Evolutionary conservation across 805 yeast genomes (phyloP).

Genomic region (Sungouiella blattae): DNA sequence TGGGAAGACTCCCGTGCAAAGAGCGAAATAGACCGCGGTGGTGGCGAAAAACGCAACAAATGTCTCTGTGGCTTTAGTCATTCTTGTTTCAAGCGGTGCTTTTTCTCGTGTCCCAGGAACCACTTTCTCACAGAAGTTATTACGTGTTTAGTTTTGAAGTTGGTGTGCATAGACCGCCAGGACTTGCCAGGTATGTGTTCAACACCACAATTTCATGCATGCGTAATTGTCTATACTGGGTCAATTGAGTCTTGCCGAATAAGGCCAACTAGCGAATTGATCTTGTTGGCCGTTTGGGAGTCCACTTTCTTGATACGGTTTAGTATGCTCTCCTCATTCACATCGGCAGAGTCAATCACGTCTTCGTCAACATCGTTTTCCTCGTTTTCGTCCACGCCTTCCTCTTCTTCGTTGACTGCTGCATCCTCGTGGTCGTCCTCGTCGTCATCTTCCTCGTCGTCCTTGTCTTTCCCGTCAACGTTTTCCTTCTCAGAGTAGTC

Average conservation of each 20-base stretch:
- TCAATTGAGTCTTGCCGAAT: conserved; percentile 31
- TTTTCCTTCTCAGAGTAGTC: conserved; percentile 27
- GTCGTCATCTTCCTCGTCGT: conserved; percentile 18
- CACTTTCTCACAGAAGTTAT: too few relatives aligned
- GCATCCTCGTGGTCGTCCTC: conserved; percentile 22
- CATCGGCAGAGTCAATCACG: conserved; percentile 14
- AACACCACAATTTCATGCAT: too few relatives aligned
- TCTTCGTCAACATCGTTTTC: conserved; percentile 14
- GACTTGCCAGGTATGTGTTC: too few relatives aligned
- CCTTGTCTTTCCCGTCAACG: conserved; percentile 9
- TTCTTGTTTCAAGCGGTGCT: conserved; percentile 23
- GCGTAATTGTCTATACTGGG: not conserved
- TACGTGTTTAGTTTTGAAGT: conserved; percentile 3
- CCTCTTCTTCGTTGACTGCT: conserved; percentile 6
- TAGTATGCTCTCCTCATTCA: conserved; percentile 21
- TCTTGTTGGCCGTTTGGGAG: conserved; percentile 29
- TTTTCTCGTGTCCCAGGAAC: too few relatives aligned
- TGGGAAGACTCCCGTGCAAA: conserved; percentile 53
- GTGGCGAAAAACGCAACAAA: conserved; percentile 42
- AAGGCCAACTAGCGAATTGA: conserved; percentile 32
- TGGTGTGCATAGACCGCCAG: not conserved
- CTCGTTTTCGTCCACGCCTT: conserved; percentile 7
- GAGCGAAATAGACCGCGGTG: conserved; percentile 52
- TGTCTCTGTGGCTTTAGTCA: conserved; percentile 71
- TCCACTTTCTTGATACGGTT: conserved; percentile 34